Conservation (phyloP, 352 stramenopile species). For the Phytophthora kernoviae region DNA sequence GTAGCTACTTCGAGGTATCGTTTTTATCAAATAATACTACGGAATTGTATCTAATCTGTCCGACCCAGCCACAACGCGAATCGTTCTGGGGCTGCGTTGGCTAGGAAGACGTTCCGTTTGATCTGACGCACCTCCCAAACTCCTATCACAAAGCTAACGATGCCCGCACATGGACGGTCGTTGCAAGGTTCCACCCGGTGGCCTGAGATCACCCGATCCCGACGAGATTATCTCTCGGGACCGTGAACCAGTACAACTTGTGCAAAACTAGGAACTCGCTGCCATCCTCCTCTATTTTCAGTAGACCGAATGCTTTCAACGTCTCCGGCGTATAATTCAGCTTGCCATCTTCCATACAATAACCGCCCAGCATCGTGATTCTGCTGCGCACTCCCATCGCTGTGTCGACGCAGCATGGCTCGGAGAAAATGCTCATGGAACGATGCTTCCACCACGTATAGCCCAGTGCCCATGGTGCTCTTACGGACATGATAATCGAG, state of each 20-base stretch:
- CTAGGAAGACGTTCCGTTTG: no score
- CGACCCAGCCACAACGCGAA: no score
- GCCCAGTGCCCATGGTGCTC: constrained; percentile 1
- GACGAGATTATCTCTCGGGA: constrained; percentile 14
- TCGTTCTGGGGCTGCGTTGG: no score
- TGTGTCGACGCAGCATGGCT: constrained; percentile 20
- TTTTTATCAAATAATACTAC: no score
- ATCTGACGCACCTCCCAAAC: not conserved
- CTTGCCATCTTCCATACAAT: constrained; percentile 8
- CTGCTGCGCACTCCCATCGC: constrained; percentile 16
- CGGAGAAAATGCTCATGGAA: constrained; percentile 9
- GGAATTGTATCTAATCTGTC: no score
- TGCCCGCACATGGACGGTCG: constrained; percentile 4
- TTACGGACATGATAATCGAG: constrained; percentile 10
- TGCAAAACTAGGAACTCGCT: constrained; percentile 16
- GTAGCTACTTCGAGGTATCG: no score
- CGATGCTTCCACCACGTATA: constrained; percentile 21
- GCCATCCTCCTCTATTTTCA: constrained; percentile 18
- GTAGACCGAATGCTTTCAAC: constrained; percentile 18
- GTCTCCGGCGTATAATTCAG: constrained; percentile 11
- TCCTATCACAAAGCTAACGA: constrained; percentile 8
- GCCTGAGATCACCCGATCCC: constrained; percentile 19
- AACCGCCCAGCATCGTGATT: constrained; percentile 16
- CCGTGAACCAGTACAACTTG: constrained; percentile 20
- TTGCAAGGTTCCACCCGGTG: constrained; percentile 16